Percentiles rank a stretch among this genome's conserved stretches.
Conservation (phyloP, 208 protist genomes). For the Leishmania gerbilli region DNA sequence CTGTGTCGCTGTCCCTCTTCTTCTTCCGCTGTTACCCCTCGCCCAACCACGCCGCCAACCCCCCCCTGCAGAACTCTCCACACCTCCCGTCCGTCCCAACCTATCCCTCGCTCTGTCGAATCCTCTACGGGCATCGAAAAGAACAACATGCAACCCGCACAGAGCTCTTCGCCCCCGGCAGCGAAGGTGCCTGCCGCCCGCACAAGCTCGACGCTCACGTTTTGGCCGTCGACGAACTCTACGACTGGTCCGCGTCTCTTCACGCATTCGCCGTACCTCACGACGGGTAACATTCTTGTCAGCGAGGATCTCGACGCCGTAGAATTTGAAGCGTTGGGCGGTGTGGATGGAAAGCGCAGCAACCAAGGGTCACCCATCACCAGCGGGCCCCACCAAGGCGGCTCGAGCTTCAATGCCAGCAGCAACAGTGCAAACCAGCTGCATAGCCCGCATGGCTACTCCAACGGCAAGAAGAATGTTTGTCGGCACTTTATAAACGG, state of each 20-base stretch:
- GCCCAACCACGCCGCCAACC: background rate
- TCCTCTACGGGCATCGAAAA: background rate
- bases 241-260: constrained; percentile 8
- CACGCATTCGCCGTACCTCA: constrained; percentile 24
- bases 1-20: background rate
- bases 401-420: constrained; percentile 8
- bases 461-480: constrained; percentile 30
- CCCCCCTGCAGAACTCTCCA: background rate
- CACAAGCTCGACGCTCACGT: background rate
- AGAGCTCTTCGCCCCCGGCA: background rate
- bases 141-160: background rate
- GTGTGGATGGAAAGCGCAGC: background rate
- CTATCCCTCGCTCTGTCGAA: background rate
- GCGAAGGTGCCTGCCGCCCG: background rate
- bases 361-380: background rate
- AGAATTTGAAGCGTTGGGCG: background rate
- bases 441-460: background rate
- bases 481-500: constrained; percentile 63
- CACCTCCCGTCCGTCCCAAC: background rate
- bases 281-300: constrained; percentile 25
- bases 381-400: background rate
- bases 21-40: background rate
- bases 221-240: background rate
- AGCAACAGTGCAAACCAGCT: constrained; percentile 1
- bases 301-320: constrained; percentile 8